Conservation (phyloP, 225 moss, liverwort and hornwort species). For the Anthoceros angustus region DNA sequence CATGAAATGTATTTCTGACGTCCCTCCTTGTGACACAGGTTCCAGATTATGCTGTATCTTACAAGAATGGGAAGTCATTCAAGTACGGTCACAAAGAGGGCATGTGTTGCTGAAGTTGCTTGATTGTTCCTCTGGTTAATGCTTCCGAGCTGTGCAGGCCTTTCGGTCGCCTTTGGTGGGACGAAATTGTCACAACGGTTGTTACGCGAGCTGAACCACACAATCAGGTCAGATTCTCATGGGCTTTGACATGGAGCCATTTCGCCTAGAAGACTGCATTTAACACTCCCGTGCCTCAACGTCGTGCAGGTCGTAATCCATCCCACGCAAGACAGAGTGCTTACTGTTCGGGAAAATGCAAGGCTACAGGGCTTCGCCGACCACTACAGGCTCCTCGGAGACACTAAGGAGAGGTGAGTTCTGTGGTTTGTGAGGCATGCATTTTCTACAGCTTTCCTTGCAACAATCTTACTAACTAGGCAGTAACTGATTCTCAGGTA, state of each 20-base stretch:
- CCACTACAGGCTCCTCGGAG: slow-evolving; percentile 72
- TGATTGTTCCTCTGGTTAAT: not conserved
- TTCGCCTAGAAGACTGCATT: no score
- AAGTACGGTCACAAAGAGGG: slow-evolving; percentile 39
- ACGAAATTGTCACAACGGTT: slow-evolving; percentile 86
- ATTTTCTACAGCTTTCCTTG: not conserved
- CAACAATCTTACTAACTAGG: not conserved
- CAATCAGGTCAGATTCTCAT: slow-evolving; percentile 41
- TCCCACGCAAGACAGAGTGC: slow-evolving; percentile 73
- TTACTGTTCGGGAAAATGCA: slow-evolving; percentile 85
- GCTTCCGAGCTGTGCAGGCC: slow-evolving; percentile 32
- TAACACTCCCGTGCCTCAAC: not conserved
- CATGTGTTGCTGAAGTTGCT: not conserved
- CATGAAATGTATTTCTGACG: not conserved
- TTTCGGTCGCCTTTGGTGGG: slow-evolving; percentile 97
- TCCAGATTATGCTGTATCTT: slow-evolving; percentile 77
- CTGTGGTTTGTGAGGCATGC: not conserved
- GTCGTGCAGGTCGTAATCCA: slow-evolving; percentile 66
- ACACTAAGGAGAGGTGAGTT: slow-evolving; percentile 60
- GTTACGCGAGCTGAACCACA: slow-evolving; percentile 93
- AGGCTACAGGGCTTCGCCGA: slow-evolving; percentile 92
- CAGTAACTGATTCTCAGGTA: slow-evolving; percentile 33
- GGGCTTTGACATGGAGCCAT: no score
- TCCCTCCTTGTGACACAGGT: slow-evolving; percentile 30
- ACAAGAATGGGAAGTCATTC: slow-evolving; percentile 67